phyloP scores from a whole-genome alignment of 306 rosid species.

The Quercus berberidifolia region DNA sequence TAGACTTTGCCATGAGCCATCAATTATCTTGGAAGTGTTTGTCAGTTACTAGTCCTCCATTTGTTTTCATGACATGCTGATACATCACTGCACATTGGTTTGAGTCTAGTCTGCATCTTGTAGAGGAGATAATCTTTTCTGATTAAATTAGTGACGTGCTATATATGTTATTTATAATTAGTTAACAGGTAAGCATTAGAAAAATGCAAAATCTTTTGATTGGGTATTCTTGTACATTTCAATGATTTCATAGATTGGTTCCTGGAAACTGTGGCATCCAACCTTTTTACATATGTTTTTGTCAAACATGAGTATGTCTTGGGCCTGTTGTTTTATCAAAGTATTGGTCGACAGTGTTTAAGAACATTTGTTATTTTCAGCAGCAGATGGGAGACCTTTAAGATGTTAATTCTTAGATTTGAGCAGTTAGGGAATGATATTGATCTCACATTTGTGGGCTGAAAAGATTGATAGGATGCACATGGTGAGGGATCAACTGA shows the following conservation, averaged over 20 bases:
- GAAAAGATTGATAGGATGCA: not conserved
- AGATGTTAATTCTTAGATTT: not conserved
- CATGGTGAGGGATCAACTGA: not conserved
- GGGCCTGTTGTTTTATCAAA: not conserved
- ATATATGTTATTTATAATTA: not conserved
- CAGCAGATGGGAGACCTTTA: not conserved
- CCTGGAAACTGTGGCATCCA: not conserved
- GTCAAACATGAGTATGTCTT: not conserved
- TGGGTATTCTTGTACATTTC: not conserved
- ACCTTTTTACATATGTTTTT: not conserved
- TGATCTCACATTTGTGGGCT: not conserved
- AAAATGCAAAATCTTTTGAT: not conserved
- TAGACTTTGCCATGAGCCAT: no score
- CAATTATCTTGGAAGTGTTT: not conserved
- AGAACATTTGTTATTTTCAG: not conserved
- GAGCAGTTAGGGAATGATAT: not conserved
- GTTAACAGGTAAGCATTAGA: not conserved
- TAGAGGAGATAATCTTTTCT: not conserved
- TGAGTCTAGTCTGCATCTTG: not conserved
- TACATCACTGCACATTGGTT: not conserved
- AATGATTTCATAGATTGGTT: not conserved
- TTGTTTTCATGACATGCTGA: not conserved
- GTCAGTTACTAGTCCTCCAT: not conserved
- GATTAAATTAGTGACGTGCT: not conserved
- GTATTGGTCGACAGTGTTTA: not conserved